Evolutionary conservation across 768 basidiomycete species (phyloP).

Genomic region (Dentipellis sp.): DNA sequence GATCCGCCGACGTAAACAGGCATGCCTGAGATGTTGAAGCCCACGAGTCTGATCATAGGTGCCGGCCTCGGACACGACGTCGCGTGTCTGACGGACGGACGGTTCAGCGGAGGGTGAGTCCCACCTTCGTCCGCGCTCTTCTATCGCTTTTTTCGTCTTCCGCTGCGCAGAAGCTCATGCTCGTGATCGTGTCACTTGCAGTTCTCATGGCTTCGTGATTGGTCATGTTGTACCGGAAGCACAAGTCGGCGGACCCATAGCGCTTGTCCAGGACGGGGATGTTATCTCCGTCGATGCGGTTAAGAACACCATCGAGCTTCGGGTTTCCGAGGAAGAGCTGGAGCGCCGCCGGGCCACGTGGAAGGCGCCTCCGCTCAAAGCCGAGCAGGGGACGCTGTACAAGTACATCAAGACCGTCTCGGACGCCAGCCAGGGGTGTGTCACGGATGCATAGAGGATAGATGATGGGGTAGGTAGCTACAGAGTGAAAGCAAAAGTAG

Average conservation of each 20-base stretch:
- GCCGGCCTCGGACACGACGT: constrained; percentile 95
- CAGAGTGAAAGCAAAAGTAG: neutral
- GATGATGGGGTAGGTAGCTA: neutral
- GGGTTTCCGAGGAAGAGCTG: constrained; percentile 73
- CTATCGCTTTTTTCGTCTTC: neutral
- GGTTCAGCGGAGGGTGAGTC: constrained; percentile 93
- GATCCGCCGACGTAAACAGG: constrained; percentile 34
- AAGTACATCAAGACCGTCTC: constrained; percentile 85
- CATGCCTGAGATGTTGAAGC: constrained; percentile 99
- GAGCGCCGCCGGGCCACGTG: constrained; percentile 61
- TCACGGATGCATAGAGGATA: constrained; percentile 63
- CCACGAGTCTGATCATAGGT: constrained; percentile 97
- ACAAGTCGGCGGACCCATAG: constrained; percentile 89
- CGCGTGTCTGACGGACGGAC: constrained; percentile 93
- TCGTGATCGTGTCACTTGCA: constrained; percentile 22
- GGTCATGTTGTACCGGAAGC: constrained; percentile 97
- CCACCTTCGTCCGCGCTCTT: neutral
- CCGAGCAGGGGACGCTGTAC: constrained; percentile 70
- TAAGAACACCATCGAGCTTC: constrained; percentile 72
- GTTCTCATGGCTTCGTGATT: constrained; percentile 94
- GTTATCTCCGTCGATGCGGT: constrained; percentile 82
- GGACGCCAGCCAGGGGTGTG: constrained; percentile 90
- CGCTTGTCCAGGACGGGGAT: constrained; percentile 83
- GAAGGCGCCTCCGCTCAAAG: constrained; percentile 83
- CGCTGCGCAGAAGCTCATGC: constrained; percentile 12